Conservation (phyloP, 176 grass and related monocot genomes). For the Elaeis guineensis region DNA sequence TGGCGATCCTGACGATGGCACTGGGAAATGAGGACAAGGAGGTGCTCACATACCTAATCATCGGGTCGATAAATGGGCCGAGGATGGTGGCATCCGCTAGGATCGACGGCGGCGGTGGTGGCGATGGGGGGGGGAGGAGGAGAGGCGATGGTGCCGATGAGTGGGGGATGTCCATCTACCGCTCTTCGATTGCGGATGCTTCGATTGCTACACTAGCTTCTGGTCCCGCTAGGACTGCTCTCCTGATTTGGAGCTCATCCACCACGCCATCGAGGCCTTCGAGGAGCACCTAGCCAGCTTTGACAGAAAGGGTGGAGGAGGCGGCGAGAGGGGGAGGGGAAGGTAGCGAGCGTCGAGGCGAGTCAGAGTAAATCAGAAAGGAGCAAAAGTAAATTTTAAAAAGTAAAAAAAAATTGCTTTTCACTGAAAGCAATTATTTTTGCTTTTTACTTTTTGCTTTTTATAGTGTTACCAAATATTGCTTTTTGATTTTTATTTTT, state of each 20-base stretch:
- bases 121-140: no score
- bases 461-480: no score
- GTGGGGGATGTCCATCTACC: slow-evolving; percentile 12
- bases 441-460: no score
- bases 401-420: no score
- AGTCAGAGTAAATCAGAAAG: no score
- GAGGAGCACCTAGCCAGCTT: slow-evolving; percentile 35
- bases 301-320: slow-evolving; percentile 4
- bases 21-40: slow-evolving; percentile 39
- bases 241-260: slow-evolving; percentile 40
- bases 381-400: no score
- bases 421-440: no score
- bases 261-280: slow-evolving; percentile 37
- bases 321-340: slow-evolving; percentile 28
- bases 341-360: no score
- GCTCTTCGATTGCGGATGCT: slow-evolving; percentile 36
- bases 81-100: neutral
- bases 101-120: neutral
- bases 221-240: no score
- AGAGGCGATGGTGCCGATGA: neutral
- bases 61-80: slow-evolving; percentile 15
- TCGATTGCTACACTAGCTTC: slow-evolving; percentile 57
- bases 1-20: slow-evolving; percentile 33
- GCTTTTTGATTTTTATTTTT: no score
- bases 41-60: slow-evolving; percentile 49